Evolutionary conservation across 2,329 filamentous ascomycete species (phyloP), one percentile per base, ranked within the genome.

Genomic region (Fonsecaea multimorphosa): DNA sequence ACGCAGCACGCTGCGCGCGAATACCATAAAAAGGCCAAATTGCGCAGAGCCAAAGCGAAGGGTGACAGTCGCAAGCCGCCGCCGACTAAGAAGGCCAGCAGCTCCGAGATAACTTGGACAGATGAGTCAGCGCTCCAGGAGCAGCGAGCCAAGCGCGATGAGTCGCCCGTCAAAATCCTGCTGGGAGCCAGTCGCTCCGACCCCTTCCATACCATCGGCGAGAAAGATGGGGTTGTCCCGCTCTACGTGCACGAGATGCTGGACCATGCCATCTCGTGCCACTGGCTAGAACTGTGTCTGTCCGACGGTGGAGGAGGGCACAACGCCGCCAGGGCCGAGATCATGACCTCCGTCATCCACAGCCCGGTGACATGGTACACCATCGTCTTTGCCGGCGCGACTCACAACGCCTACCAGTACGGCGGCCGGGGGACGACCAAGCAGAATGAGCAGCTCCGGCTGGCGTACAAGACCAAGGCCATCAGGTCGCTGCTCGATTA

Each of bases 11-110:
- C 65, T 34, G 65, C 65, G 11, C 62, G 65, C n/a, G 65, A 68
- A 53, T 68, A 68, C 46, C 65, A 68, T 54, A 55, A 59, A 36
- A 68, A 65, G 36, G 65, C 62, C 32, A 68, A 68, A 56, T 16
- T 62, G 58, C 24, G 63, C 56, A 27, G 38, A 51, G 57, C 40
- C 46, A 49, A 32, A 51, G 29, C 9, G 38, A 60, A 52, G 46
- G n/a, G 19, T 44, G 19, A 29, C 14, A 16, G 3, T 36, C 34
- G 55, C 32, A 61, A n/a, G 32, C 6, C 36, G 40, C 29, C 29
- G 32, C 6, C 36, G 40, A 3, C 29, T 8, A 29, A 14, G 2
- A 57, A 58, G 32, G 32, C 51, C 38, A 52, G 9, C 31, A n/a
- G 31, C 32, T 29, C 19, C 22, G 46, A 46, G 4, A 46, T 2